phyloP scores from a whole-genome alignment of 805 yeast genomes.

The Zygotorulaspora florentina region DNA sequence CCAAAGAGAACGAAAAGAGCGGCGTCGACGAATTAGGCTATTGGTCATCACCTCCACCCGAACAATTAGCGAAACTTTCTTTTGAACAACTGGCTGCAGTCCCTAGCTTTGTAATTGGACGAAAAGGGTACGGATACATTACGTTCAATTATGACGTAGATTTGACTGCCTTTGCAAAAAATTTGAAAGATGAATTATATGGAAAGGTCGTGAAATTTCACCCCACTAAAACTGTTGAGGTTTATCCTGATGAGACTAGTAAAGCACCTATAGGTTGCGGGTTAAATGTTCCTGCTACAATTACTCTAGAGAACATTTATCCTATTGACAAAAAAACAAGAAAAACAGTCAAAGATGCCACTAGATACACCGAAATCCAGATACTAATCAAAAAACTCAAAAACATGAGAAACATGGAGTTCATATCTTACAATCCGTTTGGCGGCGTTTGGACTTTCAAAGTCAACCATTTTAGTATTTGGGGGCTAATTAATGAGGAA shows the following conservation, averaged over 20 bases:
- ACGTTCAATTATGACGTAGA: slow-evolving; percentile 68
- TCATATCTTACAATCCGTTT: slow-evolving; percentile 72
- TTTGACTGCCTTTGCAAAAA: slow-evolving; percentile 46
- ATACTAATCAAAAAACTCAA: slow-evolving; percentile 49
- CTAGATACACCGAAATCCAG: slow-evolving; percentile 41
- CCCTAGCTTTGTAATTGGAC: slow-evolving; percentile 63
- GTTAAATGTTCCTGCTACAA: slow-evolving; percentile 70
- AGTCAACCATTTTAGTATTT: slow-evolving; percentile 88
- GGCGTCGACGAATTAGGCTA: slow-evolving; percentile 39
- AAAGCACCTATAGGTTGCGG: slow-evolving; percentile 67
- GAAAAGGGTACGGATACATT: slow-evolving; percentile 64
- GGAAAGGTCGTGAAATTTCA: slow-evolving; percentile 46
- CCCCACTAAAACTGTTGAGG: slow-evolving; percentile 49
- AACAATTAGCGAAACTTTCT: slow-evolving; percentile 43
- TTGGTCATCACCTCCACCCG: slow-evolving; percentile 68
- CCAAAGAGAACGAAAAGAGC: background rate
- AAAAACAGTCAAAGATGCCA: slow-evolving; percentile 27
- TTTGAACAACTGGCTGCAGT: slow-evolving; percentile 49
- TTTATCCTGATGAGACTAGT: slow-evolving; percentile 49
- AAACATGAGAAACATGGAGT: slow-evolving; percentile 64
- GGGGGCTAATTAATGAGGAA: slow-evolving; percentile 80
- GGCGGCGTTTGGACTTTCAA: slow-evolving; percentile 73
- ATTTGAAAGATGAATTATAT: slow-evolving; percentile 35
- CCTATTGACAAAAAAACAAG: slow-evolving; percentile 41
- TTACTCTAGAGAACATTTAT: slow-evolving; percentile 57